Base-by-base conservation (phyloP, 176 grass and related monocot genomes). In the Oryza rufipogon region DNA sequence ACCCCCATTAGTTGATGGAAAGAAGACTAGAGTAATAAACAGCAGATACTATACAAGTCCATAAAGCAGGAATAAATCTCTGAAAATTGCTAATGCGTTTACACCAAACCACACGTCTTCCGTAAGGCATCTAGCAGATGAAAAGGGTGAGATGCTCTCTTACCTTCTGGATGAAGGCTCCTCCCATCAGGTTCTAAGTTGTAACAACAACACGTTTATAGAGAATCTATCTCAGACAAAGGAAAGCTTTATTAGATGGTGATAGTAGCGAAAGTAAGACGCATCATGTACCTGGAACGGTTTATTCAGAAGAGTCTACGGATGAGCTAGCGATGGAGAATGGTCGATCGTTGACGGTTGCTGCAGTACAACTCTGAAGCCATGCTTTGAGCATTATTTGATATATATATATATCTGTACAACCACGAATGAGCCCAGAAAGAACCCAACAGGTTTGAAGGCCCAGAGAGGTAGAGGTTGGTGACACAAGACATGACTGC, bases 161-260 rank as follows among this genome's bases (percentile, higher is more conserved):
- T 83, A 82, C 82, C 90, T 92, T 92, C 63, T 28, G 38, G 65
- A 86, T 75, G 63, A 92, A 89, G 90, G 63, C 51, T 92, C 84
- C 77, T 60, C 67, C 46, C 84, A 73, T 60, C 67, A 36, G 20
- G 49, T 68, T 46, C n/a, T 81, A 60, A 26, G 49, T 68, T 46
- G 7, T 81, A 60, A 76, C 19, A 45, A 58, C 33, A 67, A 88
- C 79, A 71, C 25, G 56, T 71, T 79, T 58, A 42, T 64, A 51
- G 56, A 34, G 84, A 89, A 89, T 89, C 79, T 82, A 5, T 89
- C 79, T 82, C 5, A 30, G 83, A 73, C 26, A 51, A 30, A 80
- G 54, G 54, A 58, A 75, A n/a, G 58, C 85, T 89, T 74, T 89
- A 70, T 64, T 54, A 54, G 6, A 17, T 23, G 58, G 7, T 20